Evolutionary conservation across 1,284 basidiomycete genomes (phyloP), one percentile per base, ranked within the genome.

Genomic region (Marasmius fiardii): DNA sequence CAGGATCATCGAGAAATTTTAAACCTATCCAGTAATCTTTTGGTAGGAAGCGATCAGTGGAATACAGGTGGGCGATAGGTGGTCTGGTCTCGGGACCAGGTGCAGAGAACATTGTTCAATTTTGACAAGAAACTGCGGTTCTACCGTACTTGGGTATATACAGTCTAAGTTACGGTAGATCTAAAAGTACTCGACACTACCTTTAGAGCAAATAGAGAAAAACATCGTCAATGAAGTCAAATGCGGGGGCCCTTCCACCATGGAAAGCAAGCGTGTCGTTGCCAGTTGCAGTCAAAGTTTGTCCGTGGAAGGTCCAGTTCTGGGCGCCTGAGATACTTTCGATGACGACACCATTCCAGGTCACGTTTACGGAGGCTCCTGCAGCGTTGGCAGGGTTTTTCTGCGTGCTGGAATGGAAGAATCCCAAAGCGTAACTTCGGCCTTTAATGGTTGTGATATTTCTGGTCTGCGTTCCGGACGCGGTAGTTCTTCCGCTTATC

Each of bases 291-390:
- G 18, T 26, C n/a, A 49, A 11, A 11, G 47, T 49, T 1, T 33
- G 20, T 3, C 47, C 47, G 28, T 49, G 47, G 47, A 49, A 49
- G 26, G 47, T 49, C 47, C 47, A 49, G 7, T 49, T 49, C 16
- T 26, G 24, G 8, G 47, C 47, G 16, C 47, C 47, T 31, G 24
- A 8, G 4, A 49, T 31, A 2, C 24, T 49, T 4, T 49, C 47
- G 16, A 49, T 20, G 31, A 49, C 26, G 6, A 49, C 28, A 10
- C 47, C 47, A 26, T 49, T 49, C 47, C 47, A 49, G 3, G 26
- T 33, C 12, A 49, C 47, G 14, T 33, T 49, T 10, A 49, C 47
- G 47, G n/a, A n/a, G 47, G 8, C 26, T 6, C 11, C 16, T 11
- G 24, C 12, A 4, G 47, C 47, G 33, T 33, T 49, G 5, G 28